Evolutionary conservation across 2,329 filamentous ascomycete species (phyloP).

Genomic region (Clonostachys byssicola): DNA sequence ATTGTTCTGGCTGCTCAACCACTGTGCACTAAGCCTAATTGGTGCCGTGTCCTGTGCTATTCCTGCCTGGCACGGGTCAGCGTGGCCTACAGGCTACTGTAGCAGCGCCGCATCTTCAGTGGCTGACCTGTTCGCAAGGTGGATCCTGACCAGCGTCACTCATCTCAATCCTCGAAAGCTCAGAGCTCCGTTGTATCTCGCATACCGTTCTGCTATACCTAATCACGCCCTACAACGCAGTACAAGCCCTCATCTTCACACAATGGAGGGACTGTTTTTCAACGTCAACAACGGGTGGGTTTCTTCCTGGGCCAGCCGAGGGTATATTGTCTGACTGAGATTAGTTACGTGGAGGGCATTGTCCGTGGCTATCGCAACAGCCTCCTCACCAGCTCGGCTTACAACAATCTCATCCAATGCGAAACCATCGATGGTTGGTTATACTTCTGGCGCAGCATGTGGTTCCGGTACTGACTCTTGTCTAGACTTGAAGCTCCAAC

Average conservation of each 20-base stretch:
- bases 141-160: too few relatives aligned
- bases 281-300: slow-evolving; percentile 88
- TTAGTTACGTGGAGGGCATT: slow-evolving; percentile 93
- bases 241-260: slow-evolving; percentile 18
- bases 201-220: too few relatives aligned
- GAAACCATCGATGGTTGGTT: slow-evolving; percentile 87
- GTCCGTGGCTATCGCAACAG: slow-evolving; percentile 95
- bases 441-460: background rate
- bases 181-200: too few relatives aligned
- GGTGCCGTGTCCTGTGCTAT: too few relatives aligned
- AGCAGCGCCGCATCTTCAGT: too few relatives aligned
- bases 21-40: too few relatives aligned
- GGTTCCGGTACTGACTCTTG: slow-evolving; percentile 1
- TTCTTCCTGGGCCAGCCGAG: slow-evolving; percentile 5
- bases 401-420: slow-evolving; percentile 95
- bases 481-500: slow-evolving; percentile 93
- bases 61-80: too few relatives aligned
- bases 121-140: too few relatives aligned
- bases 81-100: too few relatives aligned
- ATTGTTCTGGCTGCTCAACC: too few relatives aligned
- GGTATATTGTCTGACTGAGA: slow-evolving; percentile 16
- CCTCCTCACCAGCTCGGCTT: slow-evolving; percentile 85
- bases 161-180: too few relatives aligned
- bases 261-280: slow-evolving; percentile 90
- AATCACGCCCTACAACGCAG: too few relatives aligned